These are phyloP conservation scores for Collybia sp. DNA, from an alignment of 768 basidiomycete genomes.

Conservation along the genomic window DNA sequence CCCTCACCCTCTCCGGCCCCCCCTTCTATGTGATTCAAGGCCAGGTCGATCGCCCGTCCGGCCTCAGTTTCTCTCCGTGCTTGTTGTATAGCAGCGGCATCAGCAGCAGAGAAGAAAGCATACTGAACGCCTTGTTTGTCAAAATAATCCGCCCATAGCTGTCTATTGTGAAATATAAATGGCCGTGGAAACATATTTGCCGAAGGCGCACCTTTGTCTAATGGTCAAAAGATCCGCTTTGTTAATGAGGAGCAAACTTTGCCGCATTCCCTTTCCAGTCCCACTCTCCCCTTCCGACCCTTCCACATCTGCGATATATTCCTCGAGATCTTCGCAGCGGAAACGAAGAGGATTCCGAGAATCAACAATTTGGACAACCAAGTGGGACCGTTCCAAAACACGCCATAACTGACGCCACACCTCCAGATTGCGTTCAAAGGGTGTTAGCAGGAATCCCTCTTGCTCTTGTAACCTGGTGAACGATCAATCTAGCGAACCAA, in stretches of 20 bases:
- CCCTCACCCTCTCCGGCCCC: slow-evolving; percentile 8
- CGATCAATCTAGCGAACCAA: slow-evolving; percentile 1
- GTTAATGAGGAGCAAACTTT: slow-evolving; percentile 84
- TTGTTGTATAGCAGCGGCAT: slow-evolving; percentile 81
- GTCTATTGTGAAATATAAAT: slow-evolving; percentile 34
- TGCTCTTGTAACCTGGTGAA: slow-evolving; percentile 73
- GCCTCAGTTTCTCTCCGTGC: slow-evolving; percentile 48
- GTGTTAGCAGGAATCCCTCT: slow-evolving; percentile 86
- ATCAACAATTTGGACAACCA: slow-evolving; percentile 94
- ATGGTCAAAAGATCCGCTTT: slow-evolving; percentile 90
- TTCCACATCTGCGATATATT: slow-evolving; percentile 82
- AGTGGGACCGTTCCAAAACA: slow-evolving; percentile 90
- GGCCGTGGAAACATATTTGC: not conserved
- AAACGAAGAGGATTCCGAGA: slow-evolving; percentile 92
- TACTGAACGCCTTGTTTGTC: slow-evolving; percentile 70
- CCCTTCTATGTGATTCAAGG: slow-evolving; percentile 3
- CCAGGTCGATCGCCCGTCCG: slow-evolving; percentile 6
- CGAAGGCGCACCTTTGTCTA: slow-evolving; percentile 63
- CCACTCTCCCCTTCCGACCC: slow-evolving; percentile 78
- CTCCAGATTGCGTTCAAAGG: slow-evolving; percentile 96
- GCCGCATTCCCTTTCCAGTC: slow-evolving; percentile 67
- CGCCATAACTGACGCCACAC: slow-evolving; percentile 99
- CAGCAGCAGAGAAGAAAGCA: slow-evolving; percentile 92
- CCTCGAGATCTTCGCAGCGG: slow-evolving; percentile 87
- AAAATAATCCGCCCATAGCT: slow-evolving; percentile 90